Conservation (phyloP, 116 monocot species). For the Phalaenopsis hybrid region DNA sequence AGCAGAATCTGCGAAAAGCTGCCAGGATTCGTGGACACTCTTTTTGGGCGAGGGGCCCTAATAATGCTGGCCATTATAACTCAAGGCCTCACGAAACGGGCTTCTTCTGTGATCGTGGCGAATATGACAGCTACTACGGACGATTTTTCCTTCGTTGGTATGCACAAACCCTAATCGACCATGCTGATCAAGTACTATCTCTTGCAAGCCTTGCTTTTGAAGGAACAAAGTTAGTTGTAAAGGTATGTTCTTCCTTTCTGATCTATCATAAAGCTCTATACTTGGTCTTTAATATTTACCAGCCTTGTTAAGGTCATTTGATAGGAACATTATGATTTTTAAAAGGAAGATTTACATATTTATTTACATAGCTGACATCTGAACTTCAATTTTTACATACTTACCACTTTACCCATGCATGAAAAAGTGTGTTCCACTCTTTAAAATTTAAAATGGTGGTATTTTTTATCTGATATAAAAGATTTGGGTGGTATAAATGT, state of each 20-base stretch:
- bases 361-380: too few relatives aligned
- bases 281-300: neutral
- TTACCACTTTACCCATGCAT: too few relatives aligned
- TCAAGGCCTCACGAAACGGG: conserved; percentile 86
- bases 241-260: conserved; percentile 23
- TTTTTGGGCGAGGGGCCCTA: conserved; percentile 87
- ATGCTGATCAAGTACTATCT: conserved; percentile 76
- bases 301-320: neutral
- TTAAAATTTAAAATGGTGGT: too few relatives aligned
- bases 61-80: conserved; percentile 95
- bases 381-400: too few relatives aligned
- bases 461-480: too few relatives aligned
- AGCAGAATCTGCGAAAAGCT: conserved; percentile 63
- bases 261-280: conserved; percentile 1
- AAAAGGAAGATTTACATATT: too few relatives aligned
- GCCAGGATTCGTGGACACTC: conserved; percentile 76
- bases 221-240: conserved; percentile 63
- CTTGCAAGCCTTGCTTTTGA: conserved; percentile 86
- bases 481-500: too few relatives aligned
- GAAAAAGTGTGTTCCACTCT: too few relatives aligned
- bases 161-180: conserved; percentile 60
- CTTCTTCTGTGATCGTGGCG: conserved; percentile 90
- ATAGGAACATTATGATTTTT: neutral
- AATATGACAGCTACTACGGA: conserved; percentile 93
- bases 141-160: conserved; percentile 96